Conservation (phyloP, 2,329 filamentous ascomycete species). For the Colletotrichum horii region DNA sequence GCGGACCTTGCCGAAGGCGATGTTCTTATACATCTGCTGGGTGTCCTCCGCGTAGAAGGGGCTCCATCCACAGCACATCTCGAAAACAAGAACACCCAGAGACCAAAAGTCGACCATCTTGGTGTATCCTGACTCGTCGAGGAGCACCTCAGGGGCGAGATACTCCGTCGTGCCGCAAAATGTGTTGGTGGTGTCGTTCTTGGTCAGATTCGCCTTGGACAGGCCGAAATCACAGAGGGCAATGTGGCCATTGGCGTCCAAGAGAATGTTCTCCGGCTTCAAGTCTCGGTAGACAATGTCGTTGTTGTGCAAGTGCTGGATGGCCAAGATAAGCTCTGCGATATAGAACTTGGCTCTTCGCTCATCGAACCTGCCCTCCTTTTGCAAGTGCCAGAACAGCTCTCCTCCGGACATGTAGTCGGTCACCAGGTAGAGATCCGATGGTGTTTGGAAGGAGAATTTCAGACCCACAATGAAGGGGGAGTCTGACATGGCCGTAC, state of each 20-base stretch:
- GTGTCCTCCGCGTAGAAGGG: slow-evolving; percentile 99
- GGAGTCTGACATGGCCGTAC: slow-evolving; percentile 93
- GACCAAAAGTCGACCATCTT: slow-evolving; percentile 99
- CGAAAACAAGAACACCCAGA: slow-evolving; percentile 93
- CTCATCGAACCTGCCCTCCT: slow-evolving; percentile 95
- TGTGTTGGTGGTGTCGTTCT: slow-evolving; percentile 97
- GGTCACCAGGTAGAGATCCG: slow-evolving; percentile 96
- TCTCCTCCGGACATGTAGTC: slow-evolving; percentile 99
- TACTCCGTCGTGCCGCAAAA: slow-evolving; percentile 99
- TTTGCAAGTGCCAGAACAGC: slow-evolving; percentile 98
- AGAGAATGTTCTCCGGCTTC: slow-evolving; percentile 95
- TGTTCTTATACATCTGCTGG: slow-evolving; percentile 99
- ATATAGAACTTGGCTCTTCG: slow-evolving; percentile 98
- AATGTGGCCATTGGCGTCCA: slow-evolving; percentile 97
- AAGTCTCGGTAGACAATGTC: slow-evolving; percentile 98
- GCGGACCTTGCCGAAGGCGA: slow-evolving; percentile 96
- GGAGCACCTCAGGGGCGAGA: slow-evolving; percentile 89
- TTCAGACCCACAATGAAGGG: slow-evolving; percentile 98
- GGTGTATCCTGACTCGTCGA: slow-evolving; percentile 97
- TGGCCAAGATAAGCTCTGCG: slow-evolving; percentile 91
- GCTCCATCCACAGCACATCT: slow-evolving; percentile 99
- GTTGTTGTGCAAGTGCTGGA: slow-evolving; percentile 94
- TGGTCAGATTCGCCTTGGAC: slow-evolving; percentile 95
- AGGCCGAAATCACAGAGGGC: slow-evolving; percentile 97
- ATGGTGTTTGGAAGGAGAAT: slow-evolving; percentile 97